Conservation (phyloP, 495 filamentous ascomycete species). For the Xylaria bambusicola region DNA sequence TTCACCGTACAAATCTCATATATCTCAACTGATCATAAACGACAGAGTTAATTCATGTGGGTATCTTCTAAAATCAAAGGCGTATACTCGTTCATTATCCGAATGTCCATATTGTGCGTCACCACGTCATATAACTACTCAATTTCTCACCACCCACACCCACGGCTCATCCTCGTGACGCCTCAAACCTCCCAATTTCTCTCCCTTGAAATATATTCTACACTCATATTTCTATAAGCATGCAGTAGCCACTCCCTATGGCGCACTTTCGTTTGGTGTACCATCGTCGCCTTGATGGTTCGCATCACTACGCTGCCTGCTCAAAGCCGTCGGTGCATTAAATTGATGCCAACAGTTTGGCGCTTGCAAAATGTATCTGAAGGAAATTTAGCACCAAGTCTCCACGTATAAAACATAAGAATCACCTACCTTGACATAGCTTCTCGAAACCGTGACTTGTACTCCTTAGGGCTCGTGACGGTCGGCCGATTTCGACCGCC, state of each 20-base stretch:
- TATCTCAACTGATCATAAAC: too few species aligned
- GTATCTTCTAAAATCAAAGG: conserved; percentile 9
- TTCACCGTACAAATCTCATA: too few species aligned
- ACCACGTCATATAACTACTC: too few species aligned
- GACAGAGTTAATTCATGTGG: not conserved
- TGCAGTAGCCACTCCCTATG: not conserved
- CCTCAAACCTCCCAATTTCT: too few species aligned
- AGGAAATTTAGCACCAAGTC: not conserved
- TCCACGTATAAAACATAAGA: not conserved
- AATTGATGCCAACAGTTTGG: conserved; percentile 55
- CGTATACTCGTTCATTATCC: not conserved
- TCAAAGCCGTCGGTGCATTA: conserved; percentile 20
- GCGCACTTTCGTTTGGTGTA: not conserved
- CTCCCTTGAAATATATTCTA: too few species aligned
- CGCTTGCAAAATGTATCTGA: conserved; percentile 52
- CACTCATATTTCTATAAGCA: too few species aligned
- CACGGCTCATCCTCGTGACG: too few species aligned
- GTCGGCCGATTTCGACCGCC: conserved; percentile 88
- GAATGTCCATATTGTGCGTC: too few species aligned
- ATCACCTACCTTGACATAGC: conserved; percentile 86
- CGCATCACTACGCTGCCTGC: conserved; percentile 21
- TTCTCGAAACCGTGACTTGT: conserved; percentile 92
- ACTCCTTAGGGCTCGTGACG: conserved; percentile 96
- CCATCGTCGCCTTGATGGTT: conserved; percentile 20
- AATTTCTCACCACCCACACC: too few species aligned